These are phyloP conservation scores for Talaromyces stipitatus DNA, from an alignment of 495 filamentous ascomycete genomes.

Conservation along the genomic window DNA sequence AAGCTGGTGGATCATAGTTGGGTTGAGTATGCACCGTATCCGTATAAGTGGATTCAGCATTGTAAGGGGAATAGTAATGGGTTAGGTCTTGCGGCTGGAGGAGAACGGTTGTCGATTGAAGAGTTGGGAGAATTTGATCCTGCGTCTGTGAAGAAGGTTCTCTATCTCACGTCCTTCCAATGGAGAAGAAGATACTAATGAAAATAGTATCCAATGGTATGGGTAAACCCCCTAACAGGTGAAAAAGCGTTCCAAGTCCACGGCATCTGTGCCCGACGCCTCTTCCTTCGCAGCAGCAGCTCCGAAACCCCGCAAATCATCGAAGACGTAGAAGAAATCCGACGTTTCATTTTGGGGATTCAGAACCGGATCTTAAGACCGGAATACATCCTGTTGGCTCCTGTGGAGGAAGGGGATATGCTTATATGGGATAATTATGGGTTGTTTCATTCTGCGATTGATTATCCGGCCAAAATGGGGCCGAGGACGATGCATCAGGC, in stretches of 20 bases:
- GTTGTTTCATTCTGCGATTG: constrained; percentile 26
- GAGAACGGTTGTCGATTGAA: constrained; percentile 22
- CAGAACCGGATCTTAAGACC: constrained; percentile 1
- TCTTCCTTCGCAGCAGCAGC: not conserved
- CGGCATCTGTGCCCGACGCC: constrained; percentile 12
- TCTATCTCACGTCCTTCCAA: not conserved
- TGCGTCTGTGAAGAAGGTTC: constrained; percentile 21
- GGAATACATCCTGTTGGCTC: constrained; percentile 6
- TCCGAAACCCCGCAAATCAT: not conserved
- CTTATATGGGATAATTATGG: constrained; percentile 27
- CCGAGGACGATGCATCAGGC: constrained; percentile 30
- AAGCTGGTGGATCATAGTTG: constrained; percentile 29
- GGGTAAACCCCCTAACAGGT: constrained; percentile 27
- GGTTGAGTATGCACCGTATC: constrained; percentile 35
- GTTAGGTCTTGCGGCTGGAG: constrained; percentile 25
- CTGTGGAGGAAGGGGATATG: constrained; percentile 23
- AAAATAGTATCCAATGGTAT: constrained; percentile 27
- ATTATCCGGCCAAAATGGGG: constrained; percentile 21
- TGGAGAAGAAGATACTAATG: not conserved
- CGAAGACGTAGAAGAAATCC: constrained; percentile 1
- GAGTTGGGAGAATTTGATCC: constrained; percentile 24
- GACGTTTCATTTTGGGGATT: not conserved
- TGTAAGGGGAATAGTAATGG: constrained; percentile 28
- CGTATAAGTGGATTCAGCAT: constrained; percentile 29
- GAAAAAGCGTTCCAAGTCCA: constrained; percentile 20